Evolutionary conservation across 129 eudicot genomes (phyloP), one percentile per base, ranked within the genome.

Genomic region (Saposhnikovia divaricata): DNA sequence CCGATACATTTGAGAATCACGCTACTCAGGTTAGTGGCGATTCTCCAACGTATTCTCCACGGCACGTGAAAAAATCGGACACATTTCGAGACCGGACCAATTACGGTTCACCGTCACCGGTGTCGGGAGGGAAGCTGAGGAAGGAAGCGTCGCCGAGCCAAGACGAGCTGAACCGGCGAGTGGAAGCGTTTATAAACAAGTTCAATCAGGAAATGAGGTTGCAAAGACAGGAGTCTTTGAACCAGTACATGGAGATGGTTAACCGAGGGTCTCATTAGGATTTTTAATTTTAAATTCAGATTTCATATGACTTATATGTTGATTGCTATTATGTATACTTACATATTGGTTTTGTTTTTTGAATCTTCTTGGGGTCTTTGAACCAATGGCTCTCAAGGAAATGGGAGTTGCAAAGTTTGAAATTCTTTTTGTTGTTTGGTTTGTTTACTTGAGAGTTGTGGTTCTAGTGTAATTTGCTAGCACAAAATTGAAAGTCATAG

Each of bases 151-250:
- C 94, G 44, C 84, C 72, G 91, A 83, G 97, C 76, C 94, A 89
- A 63, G 98, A 90, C 77, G 98, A 93, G 90, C 77, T 93, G 91
- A 93, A 93, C 68, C 83, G 94, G 74, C 89, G 96, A 86, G 94
- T 89, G 12, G 98, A 93, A 79, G 96, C 96, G 83, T 93, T 91
- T 79, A 93, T 93, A 16, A 83, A 82, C 44, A 93, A 93, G 82
- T 84, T 91, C 68, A 90, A 93, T 51, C 93, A 93, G 44, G 98
- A 93, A 9, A 93, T 93, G 98, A 89, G 94, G 87, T 23, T 93
- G 87, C 98, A 93, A 79, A 87, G 98, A 81, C 92, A 91, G 59
- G 88, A 89, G 74, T 93, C 98, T 18, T 7, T 93, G 44, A 59
- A 91, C 8, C 84, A 86, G 80, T 89, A 86, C 78, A 83, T 69